These are phyloP conservation scores for Trichosanthes truncata DNA, from an alignment of 306 rosid genomes.

Conservation along the genomic window DNA sequence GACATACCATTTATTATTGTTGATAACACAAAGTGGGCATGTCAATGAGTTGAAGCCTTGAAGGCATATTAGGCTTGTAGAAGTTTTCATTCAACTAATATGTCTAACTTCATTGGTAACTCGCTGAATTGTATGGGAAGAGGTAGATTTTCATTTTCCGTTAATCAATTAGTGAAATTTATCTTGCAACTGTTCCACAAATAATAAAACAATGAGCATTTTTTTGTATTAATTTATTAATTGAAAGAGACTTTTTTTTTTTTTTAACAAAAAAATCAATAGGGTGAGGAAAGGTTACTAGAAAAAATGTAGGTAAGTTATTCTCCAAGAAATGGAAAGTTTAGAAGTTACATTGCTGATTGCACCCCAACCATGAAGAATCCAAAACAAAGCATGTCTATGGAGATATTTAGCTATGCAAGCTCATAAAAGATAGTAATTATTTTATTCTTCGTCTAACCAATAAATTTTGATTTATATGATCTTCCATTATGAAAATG, in stretches of 20 bases:
- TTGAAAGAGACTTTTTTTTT: neutral
- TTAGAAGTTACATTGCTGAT: neutral
- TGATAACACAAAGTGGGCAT: neutral
- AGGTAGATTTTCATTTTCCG: neutral
- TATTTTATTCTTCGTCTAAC: too few relatives aligned
- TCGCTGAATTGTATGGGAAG: neutral
- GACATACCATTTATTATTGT: neutral
- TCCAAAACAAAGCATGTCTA: neutral
- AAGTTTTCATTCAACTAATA: neutral
- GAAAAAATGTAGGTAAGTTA: neutral
- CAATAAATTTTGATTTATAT: too few relatives aligned
- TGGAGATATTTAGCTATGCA: too few relatives aligned
- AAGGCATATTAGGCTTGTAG: neutral
- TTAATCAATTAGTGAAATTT: neutral
- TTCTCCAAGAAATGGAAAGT: neutral
- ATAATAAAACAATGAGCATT: too few relatives aligned
- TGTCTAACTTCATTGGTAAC: neutral
- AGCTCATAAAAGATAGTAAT: too few relatives aligned
- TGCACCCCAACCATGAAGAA: neutral
- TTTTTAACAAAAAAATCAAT: neutral
- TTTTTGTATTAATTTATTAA: too few relatives aligned
- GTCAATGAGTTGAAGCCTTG: neutral
- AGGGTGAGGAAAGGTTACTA: neutral
- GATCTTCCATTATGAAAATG: too few relatives aligned
- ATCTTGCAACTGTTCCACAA: too few relatives aligned